phyloP scores from a whole-genome alignment of 306 rosid genomes.

The Lithocarpus polystachyus region DNA sequence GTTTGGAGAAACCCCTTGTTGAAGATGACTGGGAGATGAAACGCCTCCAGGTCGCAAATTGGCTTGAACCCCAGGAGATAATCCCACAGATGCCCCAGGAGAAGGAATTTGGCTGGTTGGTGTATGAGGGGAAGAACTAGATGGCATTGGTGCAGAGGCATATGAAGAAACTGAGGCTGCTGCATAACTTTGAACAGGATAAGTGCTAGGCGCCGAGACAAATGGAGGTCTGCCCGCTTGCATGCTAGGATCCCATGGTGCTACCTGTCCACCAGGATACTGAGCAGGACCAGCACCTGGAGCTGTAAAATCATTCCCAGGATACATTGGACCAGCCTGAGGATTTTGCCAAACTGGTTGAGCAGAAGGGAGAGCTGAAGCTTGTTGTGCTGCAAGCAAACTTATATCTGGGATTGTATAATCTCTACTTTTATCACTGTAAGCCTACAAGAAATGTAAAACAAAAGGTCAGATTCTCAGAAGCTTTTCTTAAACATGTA shows the following conservation, averaged over 20 bases:
- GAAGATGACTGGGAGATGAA: conserved; percentile 36
- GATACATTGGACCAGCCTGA: conserved; percentile 50
- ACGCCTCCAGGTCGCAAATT: conserved; percentile 40
- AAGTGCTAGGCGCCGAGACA: conserved; percentile 43
- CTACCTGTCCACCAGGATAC: conserved; percentile 58
- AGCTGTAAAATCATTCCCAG: conserved; percentile 26
- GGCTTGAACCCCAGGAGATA: conserved; percentile 32
- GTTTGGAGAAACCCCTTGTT: conserved; percentile 20
- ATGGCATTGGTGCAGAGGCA: conserved; percentile 38
- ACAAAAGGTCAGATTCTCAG: conserved; percentile 13
- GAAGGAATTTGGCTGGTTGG: conserved; percentile 40
- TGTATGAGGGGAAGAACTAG: conserved; percentile 48
- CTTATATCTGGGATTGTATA: conserved; percentile 52
- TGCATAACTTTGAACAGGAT: conserved; percentile 49
- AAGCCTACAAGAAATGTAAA: conserved; percentile 48
- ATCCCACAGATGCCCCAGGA: conserved; percentile 35
- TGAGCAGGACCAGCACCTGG: conserved; percentile 44
- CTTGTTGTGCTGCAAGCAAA: conserved; percentile 38
- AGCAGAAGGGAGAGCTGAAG: conserved; percentile 30
- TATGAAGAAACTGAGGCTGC: conserved; percentile 46
- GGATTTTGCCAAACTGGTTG: conserved; percentile 47
- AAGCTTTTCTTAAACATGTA: conserved; percentile 10
- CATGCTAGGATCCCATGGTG: conserved; percentile 69
- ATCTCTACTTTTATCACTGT: conserved; percentile 85
- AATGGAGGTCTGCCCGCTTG: conserved; percentile 52